phyloP scores from a whole-genome alignment of 2,329 filamentous ascomycete genomes.

The Ophiostoma perfectum region DNA sequence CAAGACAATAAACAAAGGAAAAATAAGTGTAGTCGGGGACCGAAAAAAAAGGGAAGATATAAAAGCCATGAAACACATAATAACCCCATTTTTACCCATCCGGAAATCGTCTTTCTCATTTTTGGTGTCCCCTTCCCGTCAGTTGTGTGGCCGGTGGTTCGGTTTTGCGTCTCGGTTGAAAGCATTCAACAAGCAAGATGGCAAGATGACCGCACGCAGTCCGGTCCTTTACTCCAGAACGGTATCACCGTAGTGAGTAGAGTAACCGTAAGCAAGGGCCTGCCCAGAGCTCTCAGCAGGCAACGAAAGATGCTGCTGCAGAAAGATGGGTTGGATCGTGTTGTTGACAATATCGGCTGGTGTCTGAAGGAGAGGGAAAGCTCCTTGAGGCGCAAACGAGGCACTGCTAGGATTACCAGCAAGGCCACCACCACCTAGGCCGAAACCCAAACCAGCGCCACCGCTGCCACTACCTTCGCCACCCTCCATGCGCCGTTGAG shows the following conservation, averaged over 20 bases:
- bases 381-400: conserved; percentile 4
- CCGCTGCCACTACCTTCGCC: conserved; percentile 10
- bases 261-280: neutral
- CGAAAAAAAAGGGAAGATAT: neutral
- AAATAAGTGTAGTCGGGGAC: conserved; percentile 7
- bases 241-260: conserved; percentile 9
- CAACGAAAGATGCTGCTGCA: neutral
- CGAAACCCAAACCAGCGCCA: conserved; percentile 9
- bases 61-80: conserved; percentile 11
- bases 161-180: neutral
- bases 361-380: neutral
- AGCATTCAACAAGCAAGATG: neutral
- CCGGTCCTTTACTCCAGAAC: conserved; percentile 5
- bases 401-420: neutral
- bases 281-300: neutral
- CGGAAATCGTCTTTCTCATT: neutral
- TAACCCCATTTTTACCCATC: conserved; percentile 13
- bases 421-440: conserved; percentile 3
- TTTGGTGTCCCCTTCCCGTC: conserved; percentile 3
- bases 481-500: conserved; percentile 18
- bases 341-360: neutral
- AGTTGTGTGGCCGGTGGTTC: neutral
- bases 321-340: neutral
- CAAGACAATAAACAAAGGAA: conserved; percentile 11
- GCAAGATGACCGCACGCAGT: neutral